These are phyloP conservation scores for Lepidopterella palustris DNA, from an alignment of 495 filamentous ascomycete species.

Conservation along the genomic window DNA sequence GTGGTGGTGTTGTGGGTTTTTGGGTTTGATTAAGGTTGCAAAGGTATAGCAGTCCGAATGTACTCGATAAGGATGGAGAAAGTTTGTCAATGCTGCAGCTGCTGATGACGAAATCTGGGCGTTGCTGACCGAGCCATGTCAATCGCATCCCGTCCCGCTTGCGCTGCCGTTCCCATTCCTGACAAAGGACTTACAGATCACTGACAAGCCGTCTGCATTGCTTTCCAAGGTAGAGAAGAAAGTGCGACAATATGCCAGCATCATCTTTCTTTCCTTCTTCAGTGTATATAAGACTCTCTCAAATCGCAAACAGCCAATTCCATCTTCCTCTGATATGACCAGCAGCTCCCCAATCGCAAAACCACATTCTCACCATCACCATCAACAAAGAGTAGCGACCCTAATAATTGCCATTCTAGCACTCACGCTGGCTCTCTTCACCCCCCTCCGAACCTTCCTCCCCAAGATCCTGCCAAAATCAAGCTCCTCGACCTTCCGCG, in stretches of 20 bases:
- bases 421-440: constrained; percentile 36
- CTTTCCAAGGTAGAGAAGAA: neutral
- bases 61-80: no score
- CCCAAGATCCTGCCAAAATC: constrained; percentile 12
- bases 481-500: constrained; percentile 14
- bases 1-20: neutral
- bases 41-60: no score
- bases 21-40: neutral
- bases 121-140: no score
- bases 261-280: neutral
- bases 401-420: constrained; percentile 24
- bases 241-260: constrained; percentile 2
- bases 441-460: constrained; percentile 23
- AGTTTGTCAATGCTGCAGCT: no score
- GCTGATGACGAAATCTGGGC: no score
- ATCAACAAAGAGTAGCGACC: constrained; percentile 12
- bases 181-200: constrained; percentile 1
- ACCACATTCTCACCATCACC: neutral
- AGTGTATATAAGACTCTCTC: constrained; percentile 12
- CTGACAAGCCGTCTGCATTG: neutral
- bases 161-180: no score
- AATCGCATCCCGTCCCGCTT: no score
- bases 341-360: constrained; percentile 9
- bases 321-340: constrained; percentile 22
- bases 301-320: neutral